Base-by-base conservation (phyloP, 169 alveolate species). In the Cryptosporidium muris region DNA sequence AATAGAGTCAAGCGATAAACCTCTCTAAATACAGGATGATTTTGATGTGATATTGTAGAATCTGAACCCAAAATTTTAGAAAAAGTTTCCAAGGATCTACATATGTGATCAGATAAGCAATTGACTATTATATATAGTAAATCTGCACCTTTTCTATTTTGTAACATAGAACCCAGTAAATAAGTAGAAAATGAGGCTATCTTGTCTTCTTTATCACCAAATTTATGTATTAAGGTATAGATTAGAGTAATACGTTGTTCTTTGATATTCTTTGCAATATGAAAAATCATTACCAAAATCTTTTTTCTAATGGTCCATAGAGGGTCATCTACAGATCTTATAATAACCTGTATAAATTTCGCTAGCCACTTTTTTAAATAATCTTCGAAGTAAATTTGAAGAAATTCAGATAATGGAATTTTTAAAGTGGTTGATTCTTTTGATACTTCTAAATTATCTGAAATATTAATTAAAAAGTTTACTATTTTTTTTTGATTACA, bases 191-290 rank as follows among this genome's bases (percentile, higher is more conserved):
- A 68, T 25, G 85, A 74, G 16, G 85, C 85, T 14, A 74, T 63
- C 40, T 58, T 74, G 60, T 74, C 85, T 45, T 74, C 64, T 34
- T 48, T 74, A 38, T 74, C 85, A 1, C 85, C 85, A 74, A 74
- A 74, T 42, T 74, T 74, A 8, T 74, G 85, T 8, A 74, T 63
- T 7, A 74, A 25, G 12, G 74, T 47, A 48, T 74, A 58, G 45
- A 74, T 43, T 34, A 74, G 47, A 37, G 34, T 34, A 45, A 58
- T 42, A 12, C 85, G 54, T 9, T 74, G 85, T 58, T 74, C 85
- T 2, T 42, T 14, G 7, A 74, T 60, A 47, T 52, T 45, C 1
- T 52, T 43, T 1, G 74, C 40, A 25, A 74, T 34, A 42, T 74
- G 85, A 25, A 47, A 74, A 2, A 74, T 62, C 2, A 58, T 47